Evolutionary conservation across 768 basidiomycete genomes (phyloP), one percentile per base, ranked within the genome.

Genomic region (Lactarius vividus): DNA sequence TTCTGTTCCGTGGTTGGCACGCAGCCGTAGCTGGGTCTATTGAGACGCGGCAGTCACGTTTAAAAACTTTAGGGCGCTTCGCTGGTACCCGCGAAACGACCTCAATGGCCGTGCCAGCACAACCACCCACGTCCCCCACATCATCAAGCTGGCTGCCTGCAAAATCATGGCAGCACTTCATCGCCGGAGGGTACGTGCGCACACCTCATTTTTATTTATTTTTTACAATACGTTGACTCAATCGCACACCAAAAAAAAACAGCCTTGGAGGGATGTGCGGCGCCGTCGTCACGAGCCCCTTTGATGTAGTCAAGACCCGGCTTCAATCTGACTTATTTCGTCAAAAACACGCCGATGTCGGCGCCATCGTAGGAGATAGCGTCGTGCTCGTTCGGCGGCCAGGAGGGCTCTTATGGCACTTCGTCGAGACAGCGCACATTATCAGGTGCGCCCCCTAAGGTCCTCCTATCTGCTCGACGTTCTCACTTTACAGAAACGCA

Each of bases 181-280:
- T 90, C 10, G 93, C 89, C 33, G 93, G 93, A 81, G 93, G 92
- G 93, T 94, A 71, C 74, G 91, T 79, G 13, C 23, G 26, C 20
- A 26, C 6, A 7, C 13, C 13, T n/a, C n/a, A n/a, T n/a, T n/a
- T n/a, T n/a, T n/a, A n/a, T n/a, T n/a, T n/a, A n/a, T n/a, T n/a
- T n/a, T n/a, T n/a, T n/a, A n/a, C n/a, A n/a, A 52, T 7, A 49
- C 26, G 26, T 26, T 52, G n/a, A 52, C 6, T 23, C 23, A 6
- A 52, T 28, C 49, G 23, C 49, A 52, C 49, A 15, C 11, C 2
- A 9, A 15, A 23, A 49, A 49, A 49, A 52, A 52, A 52, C 62
- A 98, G 96, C 26, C 79, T 98, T 20, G 97, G 96, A 29, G 97
- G 96, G 46, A 96, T 98, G 95, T 93, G 93, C 73, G 97, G 96